These are phyloP conservation scores for Globisporangium recalcitrans DNA, from an alignment of 352 stramenopile species.

Conservation along the genomic window DNA sequence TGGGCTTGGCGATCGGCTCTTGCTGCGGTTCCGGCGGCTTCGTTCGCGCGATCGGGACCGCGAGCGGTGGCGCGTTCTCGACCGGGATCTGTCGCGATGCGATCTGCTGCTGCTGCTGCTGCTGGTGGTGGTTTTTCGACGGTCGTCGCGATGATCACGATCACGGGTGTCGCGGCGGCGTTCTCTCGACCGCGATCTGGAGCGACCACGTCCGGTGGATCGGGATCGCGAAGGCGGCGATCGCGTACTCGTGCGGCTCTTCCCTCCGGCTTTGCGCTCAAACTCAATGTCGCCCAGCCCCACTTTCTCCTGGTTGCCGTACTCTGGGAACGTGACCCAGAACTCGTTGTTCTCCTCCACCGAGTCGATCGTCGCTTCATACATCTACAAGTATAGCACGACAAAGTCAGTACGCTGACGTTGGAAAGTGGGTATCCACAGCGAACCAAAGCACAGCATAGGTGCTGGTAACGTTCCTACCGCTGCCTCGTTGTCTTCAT, in stretches of 20 bases:
- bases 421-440: background rate
- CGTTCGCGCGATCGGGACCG: constrained; percentile 30
- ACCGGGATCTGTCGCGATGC: constrained; percentile 37
- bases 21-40: constrained; percentile 16
- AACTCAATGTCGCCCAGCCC: constrained; percentile 93
- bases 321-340: constrained; percentile 94
- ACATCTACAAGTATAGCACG: constrained; percentile 79
- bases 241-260: constrained; percentile 10
- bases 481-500: constrained; percentile 93
- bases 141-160: constrained; percentile 1
- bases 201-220: constrained; percentile 24
- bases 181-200: constrained; percentile 34
- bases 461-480: no score
- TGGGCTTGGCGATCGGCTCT: constrained; percentile 16
- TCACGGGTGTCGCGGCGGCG: constrained; percentile 26
- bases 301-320: constrained; percentile 95
- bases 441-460: background rate
- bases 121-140: background rate
- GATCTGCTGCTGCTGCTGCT: constrained; percentile 19
- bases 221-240: constrained; percentile 28
- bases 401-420: no score
- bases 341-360: constrained; percentile 82
- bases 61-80: constrained; percentile 31
- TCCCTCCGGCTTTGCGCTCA: constrained; percentile 20
- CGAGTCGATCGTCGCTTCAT: constrained; percentile 94